Percentiles rank a stretch among this genome's conserved stretches.
These are phyloP conservation scores for Paxillus involutus DNA, from an alignment of 768 basidiomycete genomes.

Conservation along the genomic window DNA sequence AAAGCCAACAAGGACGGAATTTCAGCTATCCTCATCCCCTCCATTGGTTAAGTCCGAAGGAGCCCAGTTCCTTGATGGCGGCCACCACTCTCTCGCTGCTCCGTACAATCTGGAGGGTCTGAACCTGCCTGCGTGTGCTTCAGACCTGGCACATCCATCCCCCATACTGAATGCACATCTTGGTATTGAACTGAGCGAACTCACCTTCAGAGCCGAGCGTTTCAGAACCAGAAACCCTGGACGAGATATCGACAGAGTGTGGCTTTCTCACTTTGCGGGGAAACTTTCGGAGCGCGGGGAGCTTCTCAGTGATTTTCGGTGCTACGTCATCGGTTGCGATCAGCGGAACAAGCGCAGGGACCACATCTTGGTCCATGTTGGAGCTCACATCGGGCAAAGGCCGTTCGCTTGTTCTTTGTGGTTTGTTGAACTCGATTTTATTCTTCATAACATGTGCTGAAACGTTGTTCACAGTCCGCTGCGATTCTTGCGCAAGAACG, in stretches of 20 bases:
- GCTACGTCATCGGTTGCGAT: constrained; percentile 64
- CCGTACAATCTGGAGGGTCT: background rate
- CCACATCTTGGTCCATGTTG: constrained; percentile 74
- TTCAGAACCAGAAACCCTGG: constrained; percentile 56
- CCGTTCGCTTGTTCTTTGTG: constrained; percentile 65
- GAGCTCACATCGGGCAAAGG: constrained; percentile 68
- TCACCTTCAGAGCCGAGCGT: constrained; percentile 53
- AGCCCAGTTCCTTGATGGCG: background rate
- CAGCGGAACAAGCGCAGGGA: constrained; percentile 73
- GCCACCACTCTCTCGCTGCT: background rate
- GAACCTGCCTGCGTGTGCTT: background rate
- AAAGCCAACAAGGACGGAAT: background rate
- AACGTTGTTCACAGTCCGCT: constrained; percentile 42
- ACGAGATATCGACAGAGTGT: constrained; percentile 59
- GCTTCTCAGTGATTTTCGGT: constrained; percentile 59
- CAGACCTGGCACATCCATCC: constrained; percentile 24
- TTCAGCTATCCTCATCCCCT: background rate
- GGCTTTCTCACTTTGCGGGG: constrained; percentile 69
- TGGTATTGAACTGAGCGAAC: constrained; percentile 54
- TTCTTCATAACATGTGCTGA: constrained; percentile 10
- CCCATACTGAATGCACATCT: constrained; percentile 65
- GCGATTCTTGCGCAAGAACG: constrained; percentile 71
- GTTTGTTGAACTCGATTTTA: constrained; percentile 38
- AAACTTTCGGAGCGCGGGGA: constrained; percentile 59
- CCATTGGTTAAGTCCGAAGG: background rate